Conservation (phyloP, 2,329 filamentous ascomycete species). For the Diaporthe citriasiana region DNA sequence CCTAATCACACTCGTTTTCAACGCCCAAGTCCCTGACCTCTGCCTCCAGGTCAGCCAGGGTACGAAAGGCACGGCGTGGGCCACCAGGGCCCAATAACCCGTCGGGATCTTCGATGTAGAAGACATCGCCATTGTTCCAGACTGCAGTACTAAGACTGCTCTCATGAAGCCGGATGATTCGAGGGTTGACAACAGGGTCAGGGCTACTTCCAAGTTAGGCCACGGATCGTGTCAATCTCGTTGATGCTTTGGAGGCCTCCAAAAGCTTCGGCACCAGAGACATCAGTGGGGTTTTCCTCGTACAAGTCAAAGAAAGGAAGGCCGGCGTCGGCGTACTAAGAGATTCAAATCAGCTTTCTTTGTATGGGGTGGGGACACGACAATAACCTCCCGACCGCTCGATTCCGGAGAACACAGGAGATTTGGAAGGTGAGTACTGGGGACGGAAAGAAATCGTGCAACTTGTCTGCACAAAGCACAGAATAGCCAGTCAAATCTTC, state of each 20-base stretch:
- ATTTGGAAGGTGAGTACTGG: too few species aligned
- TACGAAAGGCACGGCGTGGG: constrained; percentile 4
- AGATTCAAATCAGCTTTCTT: background rate
- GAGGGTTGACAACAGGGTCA: background rate
- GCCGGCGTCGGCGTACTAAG: constrained; percentile 51
- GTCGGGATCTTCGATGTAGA: constrained; percentile 1
- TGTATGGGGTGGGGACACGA: too few species aligned
- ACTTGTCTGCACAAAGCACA: too few species aligned
- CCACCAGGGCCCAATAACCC: constrained; percentile 18
- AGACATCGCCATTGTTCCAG: constrained; percentile 5
- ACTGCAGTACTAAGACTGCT: background rate
- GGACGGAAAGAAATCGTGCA: too few species aligned
- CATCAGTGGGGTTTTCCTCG: constrained; percentile 44
- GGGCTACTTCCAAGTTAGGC: constrained; percentile 21
- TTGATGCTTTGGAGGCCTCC: constrained; percentile 43
- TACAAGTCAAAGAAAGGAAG: constrained; percentile 55
- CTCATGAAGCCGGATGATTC: background rate
- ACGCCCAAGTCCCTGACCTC: background rate
- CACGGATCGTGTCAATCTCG: constrained; percentile 43
- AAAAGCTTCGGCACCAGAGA: constrained; percentile 42
- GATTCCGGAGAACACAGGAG: too few species aligned
- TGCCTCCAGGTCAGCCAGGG: constrained; percentile 11
- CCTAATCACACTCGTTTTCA: background rate
- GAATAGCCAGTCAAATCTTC: too few species aligned
- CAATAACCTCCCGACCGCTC: too few species aligned